Conservation (phyloP, 208 protist species). For the Phytomonas francai region DNA sequence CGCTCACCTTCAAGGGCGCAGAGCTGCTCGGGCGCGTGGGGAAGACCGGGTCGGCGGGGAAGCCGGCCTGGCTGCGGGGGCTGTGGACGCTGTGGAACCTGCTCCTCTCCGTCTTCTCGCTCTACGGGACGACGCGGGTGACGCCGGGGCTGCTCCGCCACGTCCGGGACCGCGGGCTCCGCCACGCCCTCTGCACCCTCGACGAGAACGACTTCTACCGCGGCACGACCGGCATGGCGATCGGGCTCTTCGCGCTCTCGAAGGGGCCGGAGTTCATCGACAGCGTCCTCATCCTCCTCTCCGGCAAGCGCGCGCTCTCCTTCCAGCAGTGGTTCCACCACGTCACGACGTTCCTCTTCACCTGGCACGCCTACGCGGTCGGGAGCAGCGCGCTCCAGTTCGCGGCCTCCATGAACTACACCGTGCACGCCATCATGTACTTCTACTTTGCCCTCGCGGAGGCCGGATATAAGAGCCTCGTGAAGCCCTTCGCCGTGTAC, state of each 20-base stretch:
- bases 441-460: slow-evolving; percentile 88
- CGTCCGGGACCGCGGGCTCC: slow-evolving; percentile 35
- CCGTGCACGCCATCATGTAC: slow-evolving; percentile 95
- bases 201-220: slow-evolving; percentile 47
- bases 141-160: slow-evolving; percentile 32
- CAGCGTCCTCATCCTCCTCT: slow-evolving; percentile 67
- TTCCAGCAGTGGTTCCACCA: slow-evolving; percentile 92
- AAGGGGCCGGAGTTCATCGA: slow-evolving; percentile 84
- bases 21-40: slow-evolving; percentile 9
- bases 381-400: slow-evolving; percentile 52
- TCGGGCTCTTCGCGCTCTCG: slow-evolving; percentile 72
- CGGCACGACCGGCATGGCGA: slow-evolving; percentile 45
- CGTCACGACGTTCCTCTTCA: slow-evolving; percentile 85
- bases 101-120: slow-evolving; percentile 79
- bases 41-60: slow-evolving; percentile 18
- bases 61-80: slow-evolving; percentile 18
- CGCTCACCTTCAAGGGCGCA: slow-evolving; percentile 42
- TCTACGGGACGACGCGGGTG: slow-evolving; percentile 58
- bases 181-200: slow-evolving; percentile 60
- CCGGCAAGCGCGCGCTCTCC: slow-evolving; percentile 37
- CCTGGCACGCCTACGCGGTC: slow-evolving; percentile 72
- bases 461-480: slow-evolving; percentile 49
- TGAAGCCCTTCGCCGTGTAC: slow-evolving; percentile 74
- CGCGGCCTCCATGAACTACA: slow-evolving; percentile 88
- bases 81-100: slow-evolving; percentile 84